These are phyloP conservation scores for Raffaelea ambrosiae DNA, from an alignment of 2,329 filamentous ascomycete genomes.

Conservation along the genomic window DNA sequence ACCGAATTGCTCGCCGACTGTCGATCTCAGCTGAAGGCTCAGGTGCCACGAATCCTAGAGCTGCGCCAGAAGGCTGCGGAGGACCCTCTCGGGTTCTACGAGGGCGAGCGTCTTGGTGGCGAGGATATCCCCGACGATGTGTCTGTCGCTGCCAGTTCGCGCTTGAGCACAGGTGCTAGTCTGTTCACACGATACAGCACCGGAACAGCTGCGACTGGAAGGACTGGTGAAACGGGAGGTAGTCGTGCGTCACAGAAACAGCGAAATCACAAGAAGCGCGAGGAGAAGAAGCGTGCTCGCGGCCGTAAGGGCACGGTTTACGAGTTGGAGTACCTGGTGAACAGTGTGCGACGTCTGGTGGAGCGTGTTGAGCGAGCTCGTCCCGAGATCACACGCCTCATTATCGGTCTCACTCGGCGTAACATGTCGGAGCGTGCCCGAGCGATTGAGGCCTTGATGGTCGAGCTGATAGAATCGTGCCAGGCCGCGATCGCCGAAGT, in stretches of 20 bases:
- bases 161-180: constrained; percentile 72
- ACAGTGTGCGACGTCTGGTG: constrained; percentile 73
- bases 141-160: constrained; percentile 74
- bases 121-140: constrained; percentile 73
- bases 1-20: constrained; percentile 93
- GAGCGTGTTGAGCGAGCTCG: constrained; percentile 69
- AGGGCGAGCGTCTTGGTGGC: constrained; percentile 51
- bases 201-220: constrained; percentile 51
- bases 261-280: constrained; percentile 74
- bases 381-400: constrained; percentile 63
- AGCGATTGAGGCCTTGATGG: constrained; percentile 65
- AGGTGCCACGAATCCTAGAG: constrained; percentile 78
- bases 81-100: constrained; percentile 84
- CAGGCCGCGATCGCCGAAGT: constrained; percentile 60
- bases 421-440: constrained; percentile 82
- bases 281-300: constrained; percentile 89
- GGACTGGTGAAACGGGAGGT: constrained; percentile 10
- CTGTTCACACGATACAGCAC: constrained; percentile 87
- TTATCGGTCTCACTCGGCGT: constrained; percentile 68
- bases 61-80: constrained; percentile 71
- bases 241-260: constrained; percentile 26
- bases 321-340: constrained; percentile 94
- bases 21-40: constrained; percentile 72
- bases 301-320: constrained; percentile 97
- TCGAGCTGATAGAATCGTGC: constrained; percentile 66